phyloP scores from a whole-genome alignment of 805 yeast species.

The Pichia exigua region DNA sequence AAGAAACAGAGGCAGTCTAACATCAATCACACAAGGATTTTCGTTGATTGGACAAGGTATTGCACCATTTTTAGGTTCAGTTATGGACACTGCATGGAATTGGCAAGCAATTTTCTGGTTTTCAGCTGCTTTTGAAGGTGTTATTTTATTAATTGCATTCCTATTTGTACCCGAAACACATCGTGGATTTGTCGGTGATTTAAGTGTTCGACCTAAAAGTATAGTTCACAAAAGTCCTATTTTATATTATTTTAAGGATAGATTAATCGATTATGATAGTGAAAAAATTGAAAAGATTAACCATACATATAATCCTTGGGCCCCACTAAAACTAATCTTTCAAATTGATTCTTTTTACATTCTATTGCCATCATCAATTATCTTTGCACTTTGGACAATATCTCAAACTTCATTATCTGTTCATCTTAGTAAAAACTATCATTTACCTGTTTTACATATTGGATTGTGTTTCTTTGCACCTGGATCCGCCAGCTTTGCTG shows the following conservation, averaged over 20 bases:
- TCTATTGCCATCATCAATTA: conserved; percentile 51
- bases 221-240: conserved; percentile 40
- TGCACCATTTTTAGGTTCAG: conserved; percentile 65
- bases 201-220: conserved; percentile 46
- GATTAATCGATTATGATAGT: conserved; percentile 27
- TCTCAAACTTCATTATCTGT: conserved; percentile 59
- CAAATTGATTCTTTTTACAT: conserved; percentile 29
- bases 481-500: conserved; percentile 58
- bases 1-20: conserved; percentile 60
- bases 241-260: conserved; percentile 24
- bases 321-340: conserved; percentile 14
- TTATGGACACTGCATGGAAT: conserved; percentile 42
- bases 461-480: conserved; percentile 71
- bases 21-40: conserved; percentile 59
- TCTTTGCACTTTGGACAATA: conserved; percentile 65
- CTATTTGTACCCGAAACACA: conserved; percentile 66
- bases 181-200: conserved; percentile 67
- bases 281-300: conserved; percentile 14
- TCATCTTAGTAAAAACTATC: conserved; percentile 40
- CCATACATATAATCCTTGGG: conserved; percentile 22
- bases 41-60: conserved; percentile 68
- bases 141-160: conserved; percentile 28
- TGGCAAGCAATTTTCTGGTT: conserved; percentile 85
- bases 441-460: conserved; percentile 44
- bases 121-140: conserved; percentile 55